Evolutionary conservation across 176 grass and related monocot species (phyloP).

Genomic region (Cymbopogon citratus): DNA sequence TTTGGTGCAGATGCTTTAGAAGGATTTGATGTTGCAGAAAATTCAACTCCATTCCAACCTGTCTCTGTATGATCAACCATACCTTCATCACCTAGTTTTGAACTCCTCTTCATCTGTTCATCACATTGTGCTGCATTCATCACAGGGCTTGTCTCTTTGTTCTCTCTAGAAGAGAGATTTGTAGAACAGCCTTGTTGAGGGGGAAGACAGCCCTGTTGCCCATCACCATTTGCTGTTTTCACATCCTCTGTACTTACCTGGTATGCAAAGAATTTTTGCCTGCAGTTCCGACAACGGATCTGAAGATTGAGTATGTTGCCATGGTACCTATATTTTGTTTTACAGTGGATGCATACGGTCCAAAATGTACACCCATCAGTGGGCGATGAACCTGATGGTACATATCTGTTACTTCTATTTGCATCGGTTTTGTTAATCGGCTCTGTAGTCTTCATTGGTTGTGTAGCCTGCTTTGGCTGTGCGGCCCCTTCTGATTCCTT

Average conservation of each 20-base stretch:
- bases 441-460: constrained; percentile 29
- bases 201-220: not conserved
- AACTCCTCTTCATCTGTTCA: constrained; percentile 20
- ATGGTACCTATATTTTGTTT: not conserved
- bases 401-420: not conserved
- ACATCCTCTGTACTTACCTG: not conserved
- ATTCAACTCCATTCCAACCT: not conserved
- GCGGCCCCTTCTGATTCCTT: too few relatives aligned
- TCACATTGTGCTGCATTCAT: not conserved
- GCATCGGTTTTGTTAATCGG: not conserved
- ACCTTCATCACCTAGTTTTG: constrained; percentile 15
- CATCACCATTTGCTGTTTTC: constrained; percentile 19
- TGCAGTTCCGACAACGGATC: constrained; percentile 56
- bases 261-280: constrained; percentile 47
- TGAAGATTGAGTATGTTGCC: constrained; percentile 23
- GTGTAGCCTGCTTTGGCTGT: not conserved
- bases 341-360: constrained; percentile 44
- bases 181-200: not conserved
- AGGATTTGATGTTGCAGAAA: not conserved
- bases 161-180: not conserved
- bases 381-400: not conserved
- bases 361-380: constrained; percentile 51
- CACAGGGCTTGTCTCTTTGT: not conserved
- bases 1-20: not conserved
- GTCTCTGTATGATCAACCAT: constrained; percentile 13